Evolutionary conservation across 345 rosid species (phyloP), one percentile per base, ranked within the genome.

Genomic region (Crucihimalaya himalaica): DNA sequence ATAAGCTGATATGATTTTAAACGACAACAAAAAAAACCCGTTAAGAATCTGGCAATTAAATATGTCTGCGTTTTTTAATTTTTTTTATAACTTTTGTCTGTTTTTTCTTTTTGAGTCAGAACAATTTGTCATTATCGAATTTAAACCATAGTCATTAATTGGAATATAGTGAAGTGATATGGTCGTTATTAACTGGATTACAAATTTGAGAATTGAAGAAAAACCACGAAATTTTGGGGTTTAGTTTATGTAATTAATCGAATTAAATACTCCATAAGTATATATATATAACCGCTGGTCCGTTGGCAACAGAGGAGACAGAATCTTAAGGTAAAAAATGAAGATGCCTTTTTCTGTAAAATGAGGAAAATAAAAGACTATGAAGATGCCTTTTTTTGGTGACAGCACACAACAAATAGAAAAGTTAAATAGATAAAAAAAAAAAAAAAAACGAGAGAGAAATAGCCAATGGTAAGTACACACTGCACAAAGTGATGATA

Each of bases 401-500:
- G 69, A 62, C 62, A 51, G 53, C 28, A 71, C 51, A 60, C 59
- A 32, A 60, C 59, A 32, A 50, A 58, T 47, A 45, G 8, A 19
- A 9, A 58, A 10, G n/a, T 6, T 3, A 58, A 18, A 42, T 6
- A 27, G 18, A 29, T 23, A 39, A 55, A 32, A 4, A 16, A 12
- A 40, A n/a, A 43, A 37, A 54, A 55, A 34, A 5, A 18, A 3
- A 31, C 19, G 47, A 56, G 34, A 48, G 63, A 54, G 19, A 59
- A 27, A 18, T 55, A 74, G 74, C 18, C 55, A 68, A 61, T 75
- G 32, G 67, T 19, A 29, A 46, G 66, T 34, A 35, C 0, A 37
- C 14, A 75, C 37, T 60, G 63, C 25, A 60, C 31, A 68, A 51
- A 68, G 65, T 16, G 75, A 69, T 16, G 75, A 69, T 42, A 62